Evolutionary conservation across 2,329 filamentous ascomycete species (phyloP).

Genomic region (Colletotrichum costaricense): DNA sequence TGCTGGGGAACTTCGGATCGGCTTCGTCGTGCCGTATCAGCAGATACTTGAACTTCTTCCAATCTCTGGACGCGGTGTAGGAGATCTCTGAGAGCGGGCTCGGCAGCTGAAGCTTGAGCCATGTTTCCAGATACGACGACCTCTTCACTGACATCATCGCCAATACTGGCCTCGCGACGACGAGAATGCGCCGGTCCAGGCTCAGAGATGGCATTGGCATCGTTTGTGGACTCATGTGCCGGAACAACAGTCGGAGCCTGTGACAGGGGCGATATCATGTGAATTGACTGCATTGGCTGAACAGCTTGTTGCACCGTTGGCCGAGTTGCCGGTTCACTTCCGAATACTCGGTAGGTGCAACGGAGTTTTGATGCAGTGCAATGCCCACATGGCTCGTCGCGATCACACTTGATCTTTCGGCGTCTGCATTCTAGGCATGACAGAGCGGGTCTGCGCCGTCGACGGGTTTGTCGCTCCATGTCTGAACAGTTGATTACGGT

Average conservation of each 20-base stretch:
- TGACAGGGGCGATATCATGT: not conserved
- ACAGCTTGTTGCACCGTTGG: not conserved
- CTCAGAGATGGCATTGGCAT: not conserved
- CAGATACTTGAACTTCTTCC: not conserved
- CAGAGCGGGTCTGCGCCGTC: conserved; percentile 48
- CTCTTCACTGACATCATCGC: not conserved
- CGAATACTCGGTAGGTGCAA: conserved; percentile 45
- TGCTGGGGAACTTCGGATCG: not conserved
- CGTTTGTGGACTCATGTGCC: not conserved
- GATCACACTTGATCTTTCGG: conserved; percentile 58
- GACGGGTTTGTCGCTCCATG: conserved; percentile 36
- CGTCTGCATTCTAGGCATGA: conserved; percentile 57
- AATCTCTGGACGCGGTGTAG: not conserved
- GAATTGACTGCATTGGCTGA: not conserved
- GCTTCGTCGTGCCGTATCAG: not conserved
- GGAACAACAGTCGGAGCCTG: not conserved
- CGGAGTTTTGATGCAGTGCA: conserved; percentile 46
- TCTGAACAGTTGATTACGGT: not conserved
- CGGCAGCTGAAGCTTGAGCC: not conserved
- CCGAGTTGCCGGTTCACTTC: not conserved
- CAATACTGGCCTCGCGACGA: not conserved
- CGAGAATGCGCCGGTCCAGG: not conserved
- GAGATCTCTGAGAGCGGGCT: not conserved
- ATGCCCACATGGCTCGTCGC: conserved; percentile 52
- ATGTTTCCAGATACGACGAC: not conserved